These are phyloP conservation scores for Neurospora sp. DNA, from an alignment of 495 filamentous ascomycete species.

Conservation along the genomic window DNA sequence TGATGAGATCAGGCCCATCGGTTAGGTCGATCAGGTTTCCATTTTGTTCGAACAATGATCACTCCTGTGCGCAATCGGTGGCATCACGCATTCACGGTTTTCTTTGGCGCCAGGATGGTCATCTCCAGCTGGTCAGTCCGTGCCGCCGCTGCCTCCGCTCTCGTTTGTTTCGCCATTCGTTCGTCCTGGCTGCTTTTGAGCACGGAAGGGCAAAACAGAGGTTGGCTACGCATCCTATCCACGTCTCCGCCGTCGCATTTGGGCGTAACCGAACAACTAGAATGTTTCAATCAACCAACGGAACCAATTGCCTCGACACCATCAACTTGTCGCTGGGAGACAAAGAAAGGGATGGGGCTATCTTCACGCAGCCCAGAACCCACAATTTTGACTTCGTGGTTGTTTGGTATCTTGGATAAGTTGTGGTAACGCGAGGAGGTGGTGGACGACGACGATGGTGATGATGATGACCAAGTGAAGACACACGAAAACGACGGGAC, in stretches of 20 bases:
- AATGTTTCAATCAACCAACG: neutral
- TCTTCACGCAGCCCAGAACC: neutral
- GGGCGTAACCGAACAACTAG: neutral
- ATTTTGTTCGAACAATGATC: neutral
- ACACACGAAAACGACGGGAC: neutral
- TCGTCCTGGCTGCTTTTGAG: neutral
- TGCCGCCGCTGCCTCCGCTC: neutral
- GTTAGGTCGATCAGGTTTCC: neutral
- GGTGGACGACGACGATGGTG: neutral
- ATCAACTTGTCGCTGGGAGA: neutral
- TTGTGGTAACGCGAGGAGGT: neutral
- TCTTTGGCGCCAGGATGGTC: neutral
- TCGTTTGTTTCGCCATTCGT: neutral
- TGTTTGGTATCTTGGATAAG: neutral
- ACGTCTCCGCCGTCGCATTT: neutral
- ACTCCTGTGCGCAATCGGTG: neutral
- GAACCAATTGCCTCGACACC: neutral
- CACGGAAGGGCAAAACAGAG: neutral
- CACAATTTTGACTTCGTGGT: neutral
- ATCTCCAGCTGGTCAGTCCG: neutral
- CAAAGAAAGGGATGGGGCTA: neutral
- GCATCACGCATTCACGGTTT: neutral
- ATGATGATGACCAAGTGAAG: neutral
- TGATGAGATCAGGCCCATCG: neutral
- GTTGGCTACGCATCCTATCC: neutral